These are phyloP conservation scores for Pseudocercospora macadamiae DNA, from an alignment of 2,329 filamentous ascomycete genomes.

Conservation along the genomic window DNA sequence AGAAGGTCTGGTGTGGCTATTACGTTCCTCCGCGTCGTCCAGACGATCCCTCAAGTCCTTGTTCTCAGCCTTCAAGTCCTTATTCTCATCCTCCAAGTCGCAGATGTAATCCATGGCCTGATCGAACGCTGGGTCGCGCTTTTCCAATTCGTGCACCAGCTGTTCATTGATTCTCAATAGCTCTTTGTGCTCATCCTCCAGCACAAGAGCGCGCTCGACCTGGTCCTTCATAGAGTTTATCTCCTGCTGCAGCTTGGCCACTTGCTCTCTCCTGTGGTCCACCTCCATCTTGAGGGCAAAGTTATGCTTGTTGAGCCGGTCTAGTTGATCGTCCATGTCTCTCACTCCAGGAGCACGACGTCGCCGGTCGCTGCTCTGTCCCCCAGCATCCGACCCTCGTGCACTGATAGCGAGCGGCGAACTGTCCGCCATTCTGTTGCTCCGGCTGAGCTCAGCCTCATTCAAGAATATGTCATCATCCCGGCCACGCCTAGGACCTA, in stretches of 20 bases:
- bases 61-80: no score
- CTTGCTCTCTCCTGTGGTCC: conserved; percentile 68
- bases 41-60: conserved; percentile 60
- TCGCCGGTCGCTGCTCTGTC: conserved; percentile 25
- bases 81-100: conserved; percentile 64
- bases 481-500: conserved; percentile 33
- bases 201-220: conserved; percentile 42
- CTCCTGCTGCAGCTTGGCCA: conserved; percentile 61
- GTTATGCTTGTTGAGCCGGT: conserved; percentile 73
- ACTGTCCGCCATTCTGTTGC: conserved; percentile 33
- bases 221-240: conserved; percentile 60
- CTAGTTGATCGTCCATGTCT: conserved; percentile 70
- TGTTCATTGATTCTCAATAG: conserved; percentile 62
- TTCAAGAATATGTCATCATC: conserved; percentile 43
- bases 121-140: conserved; percentile 70
- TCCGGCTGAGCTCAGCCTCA: conserved; percentile 33
- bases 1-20: conserved; percentile 35
- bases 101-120: conserved; percentile 73
- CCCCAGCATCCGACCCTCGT: conserved; percentile 23
- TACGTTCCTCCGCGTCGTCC: conserved; percentile 30
- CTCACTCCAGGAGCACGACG: conserved; percentile 59
- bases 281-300: conserved; percentile 76
- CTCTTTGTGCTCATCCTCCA: conserved; percentile 49
- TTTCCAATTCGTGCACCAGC: conserved; percentile 61
- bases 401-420: conserved; percentile 30